phyloP scores from a whole-genome alignment of 2,329 filamentous ascomycete genomes.

The Pestalotiopsis sp. region DNA sequence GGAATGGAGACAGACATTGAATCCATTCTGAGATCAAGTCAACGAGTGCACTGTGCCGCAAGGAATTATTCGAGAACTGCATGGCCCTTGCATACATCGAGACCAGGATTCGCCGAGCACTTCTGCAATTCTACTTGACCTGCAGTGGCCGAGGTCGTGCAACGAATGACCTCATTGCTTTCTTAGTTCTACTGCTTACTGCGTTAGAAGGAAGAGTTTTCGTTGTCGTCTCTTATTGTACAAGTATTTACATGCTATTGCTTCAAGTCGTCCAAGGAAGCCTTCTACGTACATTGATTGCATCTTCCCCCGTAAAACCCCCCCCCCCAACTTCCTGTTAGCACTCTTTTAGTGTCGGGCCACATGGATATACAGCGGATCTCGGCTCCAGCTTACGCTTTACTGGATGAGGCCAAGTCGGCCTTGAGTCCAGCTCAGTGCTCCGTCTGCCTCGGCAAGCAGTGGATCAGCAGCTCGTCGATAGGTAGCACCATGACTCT shows the following conservation, averaged over 20 bases:
- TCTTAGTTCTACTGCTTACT: background rate
- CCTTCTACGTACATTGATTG: background rate
- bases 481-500: slow-evolving; percentile 11
- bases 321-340: background rate
- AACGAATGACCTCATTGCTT: background rate
- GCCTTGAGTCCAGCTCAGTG: background rate
- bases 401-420: slow-evolving; percentile 4
- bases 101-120: background rate
- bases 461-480: slow-evolving; percentile 6
- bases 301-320: background rate
- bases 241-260: background rate
- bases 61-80: background rate
- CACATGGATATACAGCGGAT: background rate
- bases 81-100: background rate
- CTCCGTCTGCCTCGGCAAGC: slow-evolving; percentile 13
- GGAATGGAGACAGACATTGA: background rate
- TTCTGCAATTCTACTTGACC: background rate
- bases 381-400: slow-evolving; percentile 3
- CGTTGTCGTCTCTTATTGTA: background rate
- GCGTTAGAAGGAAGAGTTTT: background rate
- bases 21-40: background rate
- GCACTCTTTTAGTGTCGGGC: too few relatives aligned
- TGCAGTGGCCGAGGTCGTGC: background rate
- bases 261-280: background rate
- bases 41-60: background rate